These are phyloP conservation scores for Pinus tabuliformis DNA, from an alignment of 75 land plant species.

Conservation along the genomic window DNA sequence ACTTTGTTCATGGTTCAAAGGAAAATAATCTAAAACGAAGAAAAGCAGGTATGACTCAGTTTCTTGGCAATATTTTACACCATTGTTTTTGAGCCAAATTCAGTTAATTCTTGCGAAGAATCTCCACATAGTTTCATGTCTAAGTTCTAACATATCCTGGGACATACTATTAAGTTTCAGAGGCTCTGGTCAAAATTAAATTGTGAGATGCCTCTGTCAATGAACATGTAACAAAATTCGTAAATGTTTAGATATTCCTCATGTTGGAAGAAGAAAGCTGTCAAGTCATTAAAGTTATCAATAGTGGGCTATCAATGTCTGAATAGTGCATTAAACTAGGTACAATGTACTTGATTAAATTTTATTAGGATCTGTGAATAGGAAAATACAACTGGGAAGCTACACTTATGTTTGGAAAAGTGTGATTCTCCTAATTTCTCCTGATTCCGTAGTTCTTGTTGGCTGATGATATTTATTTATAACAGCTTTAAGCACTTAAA, in stretches of 20 bases:
- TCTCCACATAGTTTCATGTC: neutral
- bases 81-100: neutral
- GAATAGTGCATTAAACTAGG: neutral
- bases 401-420: no score
- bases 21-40: conserved; percentile 41
- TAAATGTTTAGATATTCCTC: neutral
- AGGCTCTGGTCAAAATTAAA: neutral
- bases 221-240: neutral
- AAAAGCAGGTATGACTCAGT: conserved; percentile 37
- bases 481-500: no score
- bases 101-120: neutral
- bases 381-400: no score
- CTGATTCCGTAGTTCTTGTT: no score
- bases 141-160: neutral
- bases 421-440: no score
- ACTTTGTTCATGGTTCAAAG: conserved; percentile 16
- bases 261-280: neutral
- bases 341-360: neutral
- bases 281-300: neutral
- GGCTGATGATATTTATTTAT: no score
- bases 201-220: neutral
- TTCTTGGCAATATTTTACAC: conserved; percentile 4
- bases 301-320: conserved; percentile 1
- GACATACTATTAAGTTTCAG: neutral
- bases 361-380: no score